Conservation (phyloP, 176 grass and related monocot species). For the Oryza australiensis region DNA sequence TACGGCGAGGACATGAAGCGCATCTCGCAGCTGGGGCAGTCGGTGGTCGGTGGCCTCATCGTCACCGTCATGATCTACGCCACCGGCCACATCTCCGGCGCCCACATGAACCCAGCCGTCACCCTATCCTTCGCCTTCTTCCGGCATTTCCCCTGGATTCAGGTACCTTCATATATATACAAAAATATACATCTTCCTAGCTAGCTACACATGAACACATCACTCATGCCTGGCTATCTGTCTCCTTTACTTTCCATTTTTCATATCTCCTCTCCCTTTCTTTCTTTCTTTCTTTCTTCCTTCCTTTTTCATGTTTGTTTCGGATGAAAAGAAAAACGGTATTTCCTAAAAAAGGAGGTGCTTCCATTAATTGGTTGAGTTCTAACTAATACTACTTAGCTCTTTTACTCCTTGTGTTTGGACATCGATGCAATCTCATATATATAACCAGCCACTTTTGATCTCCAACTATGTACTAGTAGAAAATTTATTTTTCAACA, state of each 20-base stretch:
- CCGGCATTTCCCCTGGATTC: conserved; percentile 88
- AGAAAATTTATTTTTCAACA: not conserved
- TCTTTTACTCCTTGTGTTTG: not conserved
- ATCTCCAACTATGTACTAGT: not conserved
- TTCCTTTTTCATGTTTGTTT: not conserved
- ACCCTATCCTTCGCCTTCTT: conserved; percentile 87
- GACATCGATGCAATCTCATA: not conserved
- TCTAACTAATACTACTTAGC: not conserved
- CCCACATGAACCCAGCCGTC: conserved; percentile 96
- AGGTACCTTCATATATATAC: conserved; percentile 38
- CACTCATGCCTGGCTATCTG: not conserved
- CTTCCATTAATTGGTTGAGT: not conserved
- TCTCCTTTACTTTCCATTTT: not conserved
- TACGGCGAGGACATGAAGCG: conserved; percentile 58
- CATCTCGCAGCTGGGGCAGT: conserved; percentile 81
- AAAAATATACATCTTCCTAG: not conserved
- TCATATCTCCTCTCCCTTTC: not conserved
- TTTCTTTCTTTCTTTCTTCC: not conserved
- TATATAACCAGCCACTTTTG: not conserved
- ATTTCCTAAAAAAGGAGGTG: not conserved
- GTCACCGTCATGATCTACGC: conserved; percentile 96
- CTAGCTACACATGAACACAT: not conserved
- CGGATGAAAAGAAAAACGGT: not conserved
- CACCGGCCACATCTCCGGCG: conserved; percentile 91
- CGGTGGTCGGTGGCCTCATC: conserved; percentile 68